Base-by-base conservation (phyloP, 179 eudicot genomes). In the Silene noctiflora region DNA sequence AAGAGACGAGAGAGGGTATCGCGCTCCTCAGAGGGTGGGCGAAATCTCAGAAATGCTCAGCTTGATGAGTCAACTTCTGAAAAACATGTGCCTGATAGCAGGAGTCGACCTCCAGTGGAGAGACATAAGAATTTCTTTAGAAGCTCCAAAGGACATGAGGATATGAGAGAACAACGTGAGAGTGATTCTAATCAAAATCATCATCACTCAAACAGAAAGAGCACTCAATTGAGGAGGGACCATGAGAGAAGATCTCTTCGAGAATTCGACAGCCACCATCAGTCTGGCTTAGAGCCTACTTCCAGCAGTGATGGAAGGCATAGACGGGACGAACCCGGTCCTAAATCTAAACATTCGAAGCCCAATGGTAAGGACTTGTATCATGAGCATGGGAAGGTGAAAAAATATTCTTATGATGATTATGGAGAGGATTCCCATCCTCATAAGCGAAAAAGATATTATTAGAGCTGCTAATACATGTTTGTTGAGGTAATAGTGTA, bases 401-500 rank as follows among this genome's bases (percentile, higher is more conserved):
- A 6, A 27, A 78, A 72, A 22, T 65, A 78, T 60, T 48, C 76
- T 14, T 60, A 71, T 72, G 84, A 75, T 60, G 81, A 74, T 31
- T 70, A 64, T 72, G 82, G 51, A 14, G 76, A 79, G 67, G 60
- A 75, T 75, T 71, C 69, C 69, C 74, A 72, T 24, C 56, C 73
- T 65, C 76, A 75, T 78, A 82, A 82, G 69, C 63, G 75, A 62
- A 82, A 76, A 78, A 75, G 69, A 72, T 75, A 64, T 75, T 79
- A 67, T 39, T 82, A 82, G 79, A 73, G 72, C 84, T 78, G 73
- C 69, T 62, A 71, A 31, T 69, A 56, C 63, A 48, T 59, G 69
- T 78, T 64, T 71, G 73, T 55, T 82, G 77, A 75, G 84, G 76
- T 82, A 82, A 78, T 71, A 78, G 79, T 82, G 82, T 82, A 75